These are phyloP conservation scores for Gossypium schwendimanii DNA, from an alignment of 441 rosid genomes.

Conservation along the genomic window DNA sequence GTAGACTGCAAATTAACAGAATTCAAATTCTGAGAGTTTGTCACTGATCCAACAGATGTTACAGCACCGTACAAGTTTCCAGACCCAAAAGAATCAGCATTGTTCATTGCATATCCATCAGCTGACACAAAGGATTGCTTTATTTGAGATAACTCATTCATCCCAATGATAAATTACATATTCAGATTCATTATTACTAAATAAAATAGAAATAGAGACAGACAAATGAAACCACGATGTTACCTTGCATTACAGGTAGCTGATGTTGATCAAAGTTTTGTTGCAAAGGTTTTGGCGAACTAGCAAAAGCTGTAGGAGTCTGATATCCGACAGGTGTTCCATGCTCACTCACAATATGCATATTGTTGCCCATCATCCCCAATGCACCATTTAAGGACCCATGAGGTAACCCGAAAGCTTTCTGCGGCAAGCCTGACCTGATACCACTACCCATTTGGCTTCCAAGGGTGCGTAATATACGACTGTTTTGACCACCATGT, in stretches of 20 bases:
- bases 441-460: constrained; percentile 72
- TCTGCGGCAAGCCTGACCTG: constrained; percentile 77
- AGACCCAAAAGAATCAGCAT: constrained; percentile 58
- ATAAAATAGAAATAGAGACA: background rate
- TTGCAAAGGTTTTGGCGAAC: constrained; percentile 56
- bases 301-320: constrained; percentile 38
- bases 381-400: constrained; percentile 58
- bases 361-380: constrained; percentile 57
- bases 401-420: constrained; percentile 64
- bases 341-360: constrained; percentile 53
- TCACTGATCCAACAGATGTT: constrained; percentile 56
- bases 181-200: constrained; percentile 8
- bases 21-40: constrained; percentile 55
- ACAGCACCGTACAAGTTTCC: constrained; percentile 62
- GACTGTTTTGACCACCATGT: constrained; percentile 74
- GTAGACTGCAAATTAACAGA: constrained; percentile 53
- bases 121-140: constrained; percentile 40
- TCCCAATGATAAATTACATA: constrained; percentile 8
- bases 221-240: constrained; percentile 14
- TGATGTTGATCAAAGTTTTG: constrained; percentile 72
- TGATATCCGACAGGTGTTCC: constrained; percentile 52
- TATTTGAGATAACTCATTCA: constrained; percentile 13
- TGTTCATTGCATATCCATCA: constrained; percentile 64
- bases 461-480: constrained; percentile 68
- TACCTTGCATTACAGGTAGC: constrained; percentile 65